A percentile compares a stretch with the other conserved stretches of the same genome.
These are phyloP conservation scores for Hypoxylon rubiginosum DNA, from an alignment of 2,329 filamentous ascomycete species.

Conservation along the genomic window DNA sequence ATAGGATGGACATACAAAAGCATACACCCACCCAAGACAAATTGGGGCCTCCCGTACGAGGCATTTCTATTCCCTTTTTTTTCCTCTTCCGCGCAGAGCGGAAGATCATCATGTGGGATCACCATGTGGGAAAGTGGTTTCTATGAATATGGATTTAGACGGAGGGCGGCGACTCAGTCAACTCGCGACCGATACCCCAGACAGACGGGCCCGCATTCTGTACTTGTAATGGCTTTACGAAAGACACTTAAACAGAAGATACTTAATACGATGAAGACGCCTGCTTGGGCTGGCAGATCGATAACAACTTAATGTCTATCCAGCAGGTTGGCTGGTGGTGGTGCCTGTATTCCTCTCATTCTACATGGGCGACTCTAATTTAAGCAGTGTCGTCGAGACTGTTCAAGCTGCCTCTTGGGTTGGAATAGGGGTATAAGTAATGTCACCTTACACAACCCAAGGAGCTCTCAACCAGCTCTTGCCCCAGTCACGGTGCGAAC, in stretches of 20 bases:
- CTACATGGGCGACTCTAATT: background rate
- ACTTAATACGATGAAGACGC: slow-evolving; percentile 27
- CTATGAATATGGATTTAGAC: slow-evolving; percentile 37
- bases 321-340: background rate
- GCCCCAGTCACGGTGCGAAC: too few relatives aligned
- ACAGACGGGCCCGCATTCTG: slow-evolving; percentile 37
- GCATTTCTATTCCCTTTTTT: slow-evolving; percentile 15
- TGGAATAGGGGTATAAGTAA: too few relatives aligned
- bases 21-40: slow-evolving; percentile 22
- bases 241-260: slow-evolving; percentile 27
- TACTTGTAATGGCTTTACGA: slow-evolving; percentile 41
- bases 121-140: slow-evolving; percentile 3
- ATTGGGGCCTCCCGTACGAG: slow-evolving; percentile 11
- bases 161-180: slow-evolving; percentile 33
- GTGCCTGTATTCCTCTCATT: background rate
- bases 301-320: background rate
- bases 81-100: slow-evolving; percentile 14
- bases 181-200: slow-evolving; percentile 36
- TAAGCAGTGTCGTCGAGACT: too few relatives aligned
- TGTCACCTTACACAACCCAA: too few relatives aligned
- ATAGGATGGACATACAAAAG: slow-evolving; percentile 47
- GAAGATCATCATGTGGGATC: slow-evolving; percentile 3
- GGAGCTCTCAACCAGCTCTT: too few relatives aligned
- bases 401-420: too few relatives aligned
- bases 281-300: background rate